Conservation (phyloP, 2,329 filamentous ascomycete species). For the Xylaria digitata region DNA sequence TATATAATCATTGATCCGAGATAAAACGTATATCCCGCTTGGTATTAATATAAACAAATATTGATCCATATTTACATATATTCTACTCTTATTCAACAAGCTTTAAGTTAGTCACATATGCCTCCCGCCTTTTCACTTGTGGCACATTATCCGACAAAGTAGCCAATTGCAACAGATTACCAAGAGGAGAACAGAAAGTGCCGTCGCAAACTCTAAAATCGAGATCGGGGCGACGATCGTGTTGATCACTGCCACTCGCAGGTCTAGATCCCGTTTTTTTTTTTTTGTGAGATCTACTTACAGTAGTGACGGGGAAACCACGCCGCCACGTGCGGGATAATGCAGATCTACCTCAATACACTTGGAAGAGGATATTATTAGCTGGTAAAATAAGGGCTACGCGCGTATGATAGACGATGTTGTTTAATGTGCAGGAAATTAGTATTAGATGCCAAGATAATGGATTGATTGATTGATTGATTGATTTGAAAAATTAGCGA, state of each 20-base stretch:
- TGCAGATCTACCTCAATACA: slow-evolving; percentile 20
- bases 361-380: too few relatives aligned
- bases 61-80: neutral
- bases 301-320: slow-evolving; percentile 3
- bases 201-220: slow-evolving; percentile 5
- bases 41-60: slow-evolving; percentile 4
- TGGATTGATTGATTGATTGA: too few relatives aligned
- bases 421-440: too few relatives aligned
- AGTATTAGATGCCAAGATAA: too few relatives aligned
- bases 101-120: neutral
- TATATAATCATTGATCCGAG: neutral
- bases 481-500: too few relatives aligned
- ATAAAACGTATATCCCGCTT: neutral
- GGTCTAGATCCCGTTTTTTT: slow-evolving; percentile 17
- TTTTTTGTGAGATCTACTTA: neutral
- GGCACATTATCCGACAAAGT: too few relatives aligned
- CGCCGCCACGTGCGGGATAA: slow-evolving; percentile 28
- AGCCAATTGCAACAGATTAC: neutral
- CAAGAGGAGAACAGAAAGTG: neutral
- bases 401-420: too few relatives aligned
- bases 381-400: too few relatives aligned
- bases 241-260: slow-evolving; percentile 34
- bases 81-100: neutral
- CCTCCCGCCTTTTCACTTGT: neutral
- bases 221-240: slow-evolving; percentile 28